phyloP scores from a whole-genome alignment of 2,329 filamentous ascomycete genomes.

The Amauroascus verrucosus region DNA sequence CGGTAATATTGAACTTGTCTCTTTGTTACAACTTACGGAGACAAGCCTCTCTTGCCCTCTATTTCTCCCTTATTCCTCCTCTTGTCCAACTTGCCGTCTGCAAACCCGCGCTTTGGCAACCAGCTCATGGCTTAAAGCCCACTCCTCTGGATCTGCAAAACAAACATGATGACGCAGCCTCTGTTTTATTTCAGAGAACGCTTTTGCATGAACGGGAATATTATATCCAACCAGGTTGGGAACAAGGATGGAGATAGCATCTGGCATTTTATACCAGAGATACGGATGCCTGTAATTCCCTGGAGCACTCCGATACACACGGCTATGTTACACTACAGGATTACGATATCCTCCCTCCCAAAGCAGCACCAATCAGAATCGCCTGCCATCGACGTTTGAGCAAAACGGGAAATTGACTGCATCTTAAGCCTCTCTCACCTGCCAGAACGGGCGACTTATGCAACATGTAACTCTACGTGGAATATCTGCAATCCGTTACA shows the following conservation, averaged over 20 bases:
- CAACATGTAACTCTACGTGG: conserved; percentile 10
- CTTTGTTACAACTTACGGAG: not conserved
- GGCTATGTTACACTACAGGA: conserved; percentile 11
- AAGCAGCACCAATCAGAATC: conserved; percentile 1
- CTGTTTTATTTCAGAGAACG: not conserved
- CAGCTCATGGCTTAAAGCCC: too few relatives aligned
- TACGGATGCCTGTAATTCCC: not conserved
- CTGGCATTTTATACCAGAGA: not conserved
- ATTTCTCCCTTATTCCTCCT: too few relatives aligned
- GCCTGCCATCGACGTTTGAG: not conserved
- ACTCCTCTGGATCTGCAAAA: not conserved
- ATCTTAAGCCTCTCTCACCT: conserved; percentile 1
- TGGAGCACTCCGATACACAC: conserved; percentile 1
- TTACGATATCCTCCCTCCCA: conserved; percentile 4
- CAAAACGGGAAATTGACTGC: conserved; percentile 2
- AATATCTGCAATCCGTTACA: conserved; percentile 4
- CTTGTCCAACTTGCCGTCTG: too few relatives aligned
- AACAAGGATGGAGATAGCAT: not conserved
- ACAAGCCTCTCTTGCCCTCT: too few relatives aligned
- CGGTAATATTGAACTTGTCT: not conserved
- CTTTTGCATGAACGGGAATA: not conserved
- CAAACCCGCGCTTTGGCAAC: too few relatives aligned
- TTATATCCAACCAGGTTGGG: conserved; percentile 2
- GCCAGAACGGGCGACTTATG: not conserved
- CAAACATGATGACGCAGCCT: not conserved